phyloP scores from a whole-genome alignment of 352 stramenopile species.

The Aphanomyces stellatus region DNA sequence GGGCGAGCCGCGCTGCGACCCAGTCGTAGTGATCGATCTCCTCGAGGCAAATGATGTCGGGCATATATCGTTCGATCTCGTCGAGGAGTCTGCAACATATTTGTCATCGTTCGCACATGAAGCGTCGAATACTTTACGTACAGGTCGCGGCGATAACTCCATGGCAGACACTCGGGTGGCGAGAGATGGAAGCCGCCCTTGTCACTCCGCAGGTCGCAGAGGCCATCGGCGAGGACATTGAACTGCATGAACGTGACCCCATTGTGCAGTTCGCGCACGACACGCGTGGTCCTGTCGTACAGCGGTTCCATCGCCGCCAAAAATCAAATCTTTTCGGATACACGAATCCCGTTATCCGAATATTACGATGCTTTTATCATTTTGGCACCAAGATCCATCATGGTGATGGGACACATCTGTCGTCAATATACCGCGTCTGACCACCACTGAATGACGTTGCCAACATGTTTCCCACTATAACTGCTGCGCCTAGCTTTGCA shows the following conservation, averaged over 20 bases:
- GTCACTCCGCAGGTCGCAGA: background rate
- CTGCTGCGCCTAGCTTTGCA: background rate
- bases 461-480: background rate
- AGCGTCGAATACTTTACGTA: background rate
- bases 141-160: background rate
- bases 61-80: slow-evolving; percentile 18
- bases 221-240: slow-evolving; percentile 23
- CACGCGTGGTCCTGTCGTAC: background rate
- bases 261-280: background rate
- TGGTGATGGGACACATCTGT: too few relatives aligned
- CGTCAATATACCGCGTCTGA: too few relatives aligned
- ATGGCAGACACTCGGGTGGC: background rate
- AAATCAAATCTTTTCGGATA: background rate
- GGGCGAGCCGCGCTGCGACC: background rate
- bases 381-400: too few relatives aligned
- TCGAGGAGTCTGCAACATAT: slow-evolving; percentile 10
- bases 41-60: slow-evolving; percentile 23
- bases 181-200: background rate
- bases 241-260: slow-evolving; percentile 21
- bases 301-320: background rate
- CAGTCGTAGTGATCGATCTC: slow-evolving; percentile 25
- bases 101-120: background rate
- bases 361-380: too few relatives aligned
- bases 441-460: too few relatives aligned
- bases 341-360: too few relatives aligned